These are phyloP conservation scores for Cenococcum geophilum DNA, from an alignment of 495 filamentous ascomycete species.

Conservation along the genomic window DNA sequence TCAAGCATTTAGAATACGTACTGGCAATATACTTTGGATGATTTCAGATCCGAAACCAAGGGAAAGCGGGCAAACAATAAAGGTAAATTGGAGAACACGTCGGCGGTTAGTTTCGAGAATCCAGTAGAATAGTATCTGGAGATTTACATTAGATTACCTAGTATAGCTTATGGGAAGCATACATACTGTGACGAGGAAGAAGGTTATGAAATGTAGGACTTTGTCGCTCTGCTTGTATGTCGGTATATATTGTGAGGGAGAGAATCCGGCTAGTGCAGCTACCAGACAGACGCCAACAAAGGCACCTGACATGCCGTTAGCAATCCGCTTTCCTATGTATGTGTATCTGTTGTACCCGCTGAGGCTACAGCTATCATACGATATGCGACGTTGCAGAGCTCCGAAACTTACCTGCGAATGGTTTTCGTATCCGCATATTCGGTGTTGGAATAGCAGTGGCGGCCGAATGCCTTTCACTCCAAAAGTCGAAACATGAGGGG, in stretches of 20 bases:
- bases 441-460: slow-evolving; percentile 1
- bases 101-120: slow-evolving; percentile 84
- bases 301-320: slow-evolving; percentile 46
- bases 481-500: background rate
- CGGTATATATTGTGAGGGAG: slow-evolving; percentile 32
- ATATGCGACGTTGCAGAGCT: background rate
- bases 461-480: slow-evolving; percentile 3
- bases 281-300: slow-evolving; percentile 72
- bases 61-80: slow-evolving; percentile 67
- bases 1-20: slow-evolving; percentile 12
- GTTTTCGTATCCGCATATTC: slow-evolving; percentile 29
- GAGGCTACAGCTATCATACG: background rate
- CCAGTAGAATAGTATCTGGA: slow-evolving; percentile 71
- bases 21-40: slow-evolving; percentile 70
- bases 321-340: background rate
- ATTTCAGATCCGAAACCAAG: slow-evolving; percentile 82
- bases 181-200: slow-evolving; percentile 69
- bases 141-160: too few relatives aligned
- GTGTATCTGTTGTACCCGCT: too few relatives aligned
- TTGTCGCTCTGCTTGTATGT: slow-evolving; percentile 64
- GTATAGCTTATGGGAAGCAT: too few relatives aligned
- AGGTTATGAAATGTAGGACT: slow-evolving; percentile 78
- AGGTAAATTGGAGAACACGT: slow-evolving; percentile 73
- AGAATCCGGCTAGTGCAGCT: slow-evolving; percentile 45
- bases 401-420: slow-evolving; percentile 26